Conservation (phyloP, 768 basidiomycete genomes). For the Pleurotus cornucopiae region DNA sequence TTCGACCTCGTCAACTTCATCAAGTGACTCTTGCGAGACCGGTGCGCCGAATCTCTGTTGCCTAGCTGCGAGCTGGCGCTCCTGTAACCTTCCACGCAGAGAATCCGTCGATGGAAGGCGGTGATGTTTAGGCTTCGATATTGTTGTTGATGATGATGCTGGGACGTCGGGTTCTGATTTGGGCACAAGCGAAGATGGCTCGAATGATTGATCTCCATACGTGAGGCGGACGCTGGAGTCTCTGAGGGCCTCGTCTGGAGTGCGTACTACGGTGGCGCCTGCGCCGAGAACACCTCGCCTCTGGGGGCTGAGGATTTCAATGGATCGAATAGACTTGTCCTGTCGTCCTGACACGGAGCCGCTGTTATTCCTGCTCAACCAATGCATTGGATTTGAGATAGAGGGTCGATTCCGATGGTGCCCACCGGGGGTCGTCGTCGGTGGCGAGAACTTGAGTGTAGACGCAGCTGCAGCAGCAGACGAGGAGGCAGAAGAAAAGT, state of each 20-base stretch:
- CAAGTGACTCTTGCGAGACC: neutral
- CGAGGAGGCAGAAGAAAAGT: slow-evolving; percentile 10
- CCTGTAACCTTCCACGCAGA: slow-evolving; percentile 8
- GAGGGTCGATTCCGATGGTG: slow-evolving; percentile 29
- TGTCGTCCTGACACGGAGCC: slow-evolving; percentile 17
- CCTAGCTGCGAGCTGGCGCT: slow-evolving; percentile 2
- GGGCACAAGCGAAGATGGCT: neutral
- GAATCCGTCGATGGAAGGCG: slow-evolving; percentile 9
- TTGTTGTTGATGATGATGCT: neutral
- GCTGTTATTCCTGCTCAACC: slow-evolving; percentile 40
- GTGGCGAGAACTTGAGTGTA: slow-evolving; percentile 18
- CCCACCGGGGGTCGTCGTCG: slow-evolving; percentile 19
- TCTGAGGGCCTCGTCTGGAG: slow-evolving; percentile 73
- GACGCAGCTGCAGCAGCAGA: slow-evolving; percentile 19
- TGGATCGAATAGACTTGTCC: slow-evolving; percentile 37
- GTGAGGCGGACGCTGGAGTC: slow-evolving; percentile 42
- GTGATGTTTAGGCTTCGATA: slow-evolving; percentile 6
- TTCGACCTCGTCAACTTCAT: slow-evolving; percentile 1
- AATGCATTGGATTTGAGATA: slow-evolving; percentile 44
- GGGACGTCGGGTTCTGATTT: slow-evolving; percentile 3
- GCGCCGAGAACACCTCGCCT: slow-evolving; percentile 56
- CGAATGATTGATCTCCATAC: slow-evolving; percentile 19
- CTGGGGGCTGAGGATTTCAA: slow-evolving; percentile 31
- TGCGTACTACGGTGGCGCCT: slow-evolving; percentile 73
- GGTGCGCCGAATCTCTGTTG: neutral